These are phyloP conservation scores for Cladosporium sp. DNA, from an alignment of 2,329 filamentous ascomycete genomes.

Conservation along the genomic window DNA sequence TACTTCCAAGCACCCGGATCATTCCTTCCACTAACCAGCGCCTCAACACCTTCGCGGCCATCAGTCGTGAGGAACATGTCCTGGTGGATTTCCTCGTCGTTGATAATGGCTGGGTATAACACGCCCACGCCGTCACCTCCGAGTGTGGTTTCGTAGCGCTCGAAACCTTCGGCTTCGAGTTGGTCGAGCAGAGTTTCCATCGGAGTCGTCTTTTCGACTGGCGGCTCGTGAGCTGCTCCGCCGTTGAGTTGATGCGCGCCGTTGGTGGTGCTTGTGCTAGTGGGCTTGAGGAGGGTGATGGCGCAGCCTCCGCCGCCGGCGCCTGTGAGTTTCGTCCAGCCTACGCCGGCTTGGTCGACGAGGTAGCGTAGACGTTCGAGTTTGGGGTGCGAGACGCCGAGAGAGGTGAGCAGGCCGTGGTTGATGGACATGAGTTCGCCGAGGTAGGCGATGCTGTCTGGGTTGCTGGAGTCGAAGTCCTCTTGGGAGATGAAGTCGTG, in stretches of 20 bases:
- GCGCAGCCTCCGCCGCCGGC: constrained; percentile 95
- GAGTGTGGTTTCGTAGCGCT: constrained; percentile 83
- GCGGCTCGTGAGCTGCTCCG: constrained; percentile 24
- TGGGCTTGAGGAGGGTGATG: constrained; percentile 82
- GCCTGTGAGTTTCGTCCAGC: constrained; percentile 96
- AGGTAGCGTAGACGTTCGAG: constrained; percentile 90
- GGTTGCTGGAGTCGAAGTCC: constrained; percentile 67
- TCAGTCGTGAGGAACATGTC: constrained; percentile 84
- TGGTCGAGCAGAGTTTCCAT: constrained; percentile 65
- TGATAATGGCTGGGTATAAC: constrained; percentile 86
- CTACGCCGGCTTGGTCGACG: constrained; percentile 83
- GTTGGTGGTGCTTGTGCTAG: constrained; percentile 32
- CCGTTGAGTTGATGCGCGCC: constrained; percentile 28
- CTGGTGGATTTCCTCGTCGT: constrained; percentile 91
- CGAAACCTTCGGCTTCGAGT: constrained; percentile 65
- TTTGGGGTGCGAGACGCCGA: constrained; percentile 92
- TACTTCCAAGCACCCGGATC: constrained; percentile 41
- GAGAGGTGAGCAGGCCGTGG: constrained; percentile 84
- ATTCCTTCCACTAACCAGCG: constrained; percentile 65
- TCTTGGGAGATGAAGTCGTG: constrained; percentile 56
- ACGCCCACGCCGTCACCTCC: constrained; percentile 94
- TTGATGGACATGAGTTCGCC: constrained; percentile 92
- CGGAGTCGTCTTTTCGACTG: constrained; percentile 23
- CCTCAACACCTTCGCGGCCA: constrained; percentile 82
- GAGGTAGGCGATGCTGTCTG: constrained; percentile 68